Evolutionary conservation across 495 filamentous ascomycete genomes (phyloP).

Genomic region (Aspergillus taichungensis): DNA sequence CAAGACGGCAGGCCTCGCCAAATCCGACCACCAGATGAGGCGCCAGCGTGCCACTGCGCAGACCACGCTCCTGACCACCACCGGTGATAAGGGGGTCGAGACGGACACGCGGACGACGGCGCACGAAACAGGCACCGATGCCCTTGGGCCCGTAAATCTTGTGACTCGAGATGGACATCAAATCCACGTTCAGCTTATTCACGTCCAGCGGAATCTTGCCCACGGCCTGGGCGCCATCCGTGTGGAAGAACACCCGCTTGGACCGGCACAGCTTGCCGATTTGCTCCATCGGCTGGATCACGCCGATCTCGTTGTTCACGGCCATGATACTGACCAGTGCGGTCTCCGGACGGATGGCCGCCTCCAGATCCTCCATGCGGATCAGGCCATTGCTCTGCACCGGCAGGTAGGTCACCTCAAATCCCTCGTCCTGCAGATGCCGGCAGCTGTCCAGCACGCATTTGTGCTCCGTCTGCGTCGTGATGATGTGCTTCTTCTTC

Average conservation of each 20-base stretch:
- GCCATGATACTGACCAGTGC: slow-evolving; percentile 94
- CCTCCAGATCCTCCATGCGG: slow-evolving; percentile 77
- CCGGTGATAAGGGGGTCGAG: slow-evolving; percentile 94
- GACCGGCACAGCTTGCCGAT: slow-evolving; percentile 87
- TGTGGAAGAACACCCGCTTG: slow-evolving; percentile 97
- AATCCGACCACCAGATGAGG: slow-evolving; percentile 86
- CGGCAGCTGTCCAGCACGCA: slow-evolving; percentile 95
- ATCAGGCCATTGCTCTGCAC: slow-evolving; percentile 79
- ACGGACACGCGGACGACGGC: slow-evolving; percentile 83
- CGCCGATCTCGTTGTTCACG: slow-evolving; percentile 98
- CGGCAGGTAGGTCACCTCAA: slow-evolving; percentile 89
- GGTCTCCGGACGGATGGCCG: slow-evolving; percentile 84
- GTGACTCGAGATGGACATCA: slow-evolving; percentile 98
- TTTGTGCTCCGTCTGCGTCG: slow-evolving; percentile 96
- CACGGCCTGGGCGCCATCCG: slow-evolving; percentile 92
- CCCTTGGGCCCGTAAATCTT: slow-evolving; percentile 99
- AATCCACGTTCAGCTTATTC: slow-evolving; percentile 90
- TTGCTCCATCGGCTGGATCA: slow-evolving; percentile 88
- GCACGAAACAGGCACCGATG: slow-evolving; percentile 91
- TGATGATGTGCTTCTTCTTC: slow-evolving; percentile 98
- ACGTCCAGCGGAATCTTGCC: slow-evolving; percentile 96
- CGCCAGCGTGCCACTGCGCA: slow-evolving; percentile 88
- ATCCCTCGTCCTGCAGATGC: slow-evolving; percentile 94
- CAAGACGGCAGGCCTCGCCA: slow-evolving; percentile 89
- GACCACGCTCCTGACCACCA: slow-evolving; percentile 89